Conservation (phyloP, 2,329 filamentous ascomycete genomes). For the Clonostachys rhizophaga region DNA sequence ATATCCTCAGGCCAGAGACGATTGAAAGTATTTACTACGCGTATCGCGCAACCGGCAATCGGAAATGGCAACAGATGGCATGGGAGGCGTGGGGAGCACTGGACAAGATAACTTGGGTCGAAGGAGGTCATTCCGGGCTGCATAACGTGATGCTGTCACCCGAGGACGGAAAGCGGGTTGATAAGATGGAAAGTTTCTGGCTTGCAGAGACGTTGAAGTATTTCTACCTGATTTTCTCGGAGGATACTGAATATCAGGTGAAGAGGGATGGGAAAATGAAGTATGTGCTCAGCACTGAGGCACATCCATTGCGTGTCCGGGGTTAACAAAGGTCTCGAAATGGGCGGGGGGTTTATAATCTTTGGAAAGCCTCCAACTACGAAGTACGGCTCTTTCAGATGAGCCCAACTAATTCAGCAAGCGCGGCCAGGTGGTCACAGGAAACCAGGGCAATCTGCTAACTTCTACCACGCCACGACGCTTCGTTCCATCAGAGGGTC, state of each 20-base stretch:
- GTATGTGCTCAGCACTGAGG: constrained; percentile 50
- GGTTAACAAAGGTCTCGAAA: too few species aligned
- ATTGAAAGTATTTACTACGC: constrained; percentile 79
- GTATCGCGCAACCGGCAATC: constrained; percentile 65
- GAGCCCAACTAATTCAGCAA: too few species aligned
- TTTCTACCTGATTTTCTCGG: constrained; percentile 60
- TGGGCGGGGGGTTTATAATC: too few species aligned
- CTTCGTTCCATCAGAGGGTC: too few species aligned
- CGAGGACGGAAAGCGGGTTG: constrained; percentile 24
- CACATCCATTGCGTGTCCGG: constrained; percentile 32
- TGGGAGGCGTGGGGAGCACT: constrained; percentile 53
- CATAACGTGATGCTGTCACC: constrained; percentile 52
- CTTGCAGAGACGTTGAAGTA: constrained; percentile 72
- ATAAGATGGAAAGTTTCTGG: constrained; percentile 71
- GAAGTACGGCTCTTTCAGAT: too few species aligned
- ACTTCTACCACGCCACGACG: too few species aligned
- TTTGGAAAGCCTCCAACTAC: too few species aligned
- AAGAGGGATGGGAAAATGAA: not conserved
- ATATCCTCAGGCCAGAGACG: constrained; percentile 69
- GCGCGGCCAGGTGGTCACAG: too few species aligned
- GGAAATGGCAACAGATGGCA: constrained; percentile 59
- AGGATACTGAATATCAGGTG: constrained; percentile 1
- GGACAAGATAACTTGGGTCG: constrained; percentile 55
- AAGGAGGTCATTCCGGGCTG: constrained; percentile 60
- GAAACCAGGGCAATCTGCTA: too few species aligned